Evolutionary conservation across 2,329 filamentous ascomycete species (phyloP).

Genomic region (Thermoascus crustaceus): DNA sequence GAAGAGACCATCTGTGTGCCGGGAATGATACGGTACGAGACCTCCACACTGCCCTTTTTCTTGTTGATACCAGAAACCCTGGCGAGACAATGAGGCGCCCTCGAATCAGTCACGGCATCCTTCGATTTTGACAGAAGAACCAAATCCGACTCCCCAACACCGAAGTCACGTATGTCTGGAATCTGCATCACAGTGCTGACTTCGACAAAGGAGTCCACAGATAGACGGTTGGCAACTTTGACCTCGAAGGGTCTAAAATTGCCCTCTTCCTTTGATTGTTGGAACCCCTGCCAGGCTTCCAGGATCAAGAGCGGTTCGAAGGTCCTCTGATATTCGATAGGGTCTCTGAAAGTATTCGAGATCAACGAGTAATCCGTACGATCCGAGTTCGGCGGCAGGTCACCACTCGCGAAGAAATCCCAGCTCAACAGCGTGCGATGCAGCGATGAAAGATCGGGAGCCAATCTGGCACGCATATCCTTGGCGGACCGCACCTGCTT

Average conservation of each 20-base stretch:
- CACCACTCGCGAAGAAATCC: conserved; percentile 88
- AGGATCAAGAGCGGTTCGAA: conserved; percentile 86
- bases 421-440: conserved; percentile 83
- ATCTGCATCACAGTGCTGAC: conserved; percentile 75
- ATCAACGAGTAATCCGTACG: conserved; percentile 67
- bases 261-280: conserved; percentile 80
- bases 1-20: conserved; percentile 53
- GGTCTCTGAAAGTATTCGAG: conserved; percentile 66
- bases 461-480: conserved; percentile 87
- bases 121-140: conserved; percentile 70
- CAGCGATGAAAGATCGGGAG: conserved; percentile 76
- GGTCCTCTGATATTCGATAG: conserved; percentile 72
- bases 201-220: conserved; percentile 87
- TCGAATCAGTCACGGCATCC: conserved; percentile 58
- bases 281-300: conserved; percentile 92
- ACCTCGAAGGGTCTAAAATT: conserved; percentile 75
- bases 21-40: conserved; percentile 76
- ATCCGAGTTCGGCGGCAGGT: conserved; percentile 68
- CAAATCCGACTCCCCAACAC: conserved; percentile 76
- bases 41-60: conserved; percentile 73
- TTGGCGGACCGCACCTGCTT: conserved; percentile 75
- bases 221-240: conserved; percentile 78
- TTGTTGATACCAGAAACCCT: conserved; percentile 71
- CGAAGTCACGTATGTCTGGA: conserved; percentile 60
- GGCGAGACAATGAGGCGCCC: conserved; percentile 73